Percentiles rank a stretch among this genome's conserved stretches.
Evolutionary conservation across 1,284 basidiomycete genomes (phyloP).

Genomic region (Boletus coffeatus): DNA sequence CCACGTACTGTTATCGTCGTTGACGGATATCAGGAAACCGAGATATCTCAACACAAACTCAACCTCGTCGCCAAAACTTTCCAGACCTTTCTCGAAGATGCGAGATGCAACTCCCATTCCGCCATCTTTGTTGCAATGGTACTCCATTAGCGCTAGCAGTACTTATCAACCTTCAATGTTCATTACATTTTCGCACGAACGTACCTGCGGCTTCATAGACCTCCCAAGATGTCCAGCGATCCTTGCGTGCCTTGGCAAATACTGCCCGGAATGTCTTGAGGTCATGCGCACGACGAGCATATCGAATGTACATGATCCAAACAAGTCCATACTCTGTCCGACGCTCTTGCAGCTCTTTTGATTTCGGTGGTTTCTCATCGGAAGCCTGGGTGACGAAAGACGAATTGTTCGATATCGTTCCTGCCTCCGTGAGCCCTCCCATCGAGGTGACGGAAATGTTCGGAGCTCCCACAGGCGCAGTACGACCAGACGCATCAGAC

Average conservation of each 20-base stretch:
- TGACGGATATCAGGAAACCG: constrained; percentile 89
- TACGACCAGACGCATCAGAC: constrained; percentile 29
- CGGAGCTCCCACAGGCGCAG: constrained; percentile 26
- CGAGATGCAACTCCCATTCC: constrained; percentile 74
- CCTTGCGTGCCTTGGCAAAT: constrained; percentile 84
- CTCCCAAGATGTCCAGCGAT: constrained; percentile 86
- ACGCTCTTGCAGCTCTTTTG: constrained; percentile 54
- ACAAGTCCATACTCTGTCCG: constrained; percentile 64
- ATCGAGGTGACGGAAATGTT: constrained; percentile 11
- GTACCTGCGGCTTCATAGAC: constrained; percentile 88
- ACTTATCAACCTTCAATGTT: constrained; percentile 8
- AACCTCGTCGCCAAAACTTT: constrained; percentile 77
- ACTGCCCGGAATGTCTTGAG: constrained; percentile 72
- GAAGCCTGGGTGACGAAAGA: constrained; percentile 38
- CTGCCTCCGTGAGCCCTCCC: constrained; percentile 23
- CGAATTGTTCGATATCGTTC: constrained; percentile 32
- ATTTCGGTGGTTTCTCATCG: constrained; percentile 44
- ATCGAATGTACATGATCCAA: constrained; percentile 91
- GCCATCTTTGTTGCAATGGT: constrained; percentile 84
- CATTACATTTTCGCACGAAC: constrained; percentile 25
- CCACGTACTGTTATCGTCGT: constrained; percentile 87
- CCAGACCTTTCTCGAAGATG: constrained; percentile 94
- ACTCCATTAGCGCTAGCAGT: constrained; percentile 84
- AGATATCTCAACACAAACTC: constrained; percentile 89
- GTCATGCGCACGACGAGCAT: constrained; percentile 35